Evolutionary conservation across 192 early-diverging fungal genomes (phyloP).

Genomic region (Gonapodya sp.): DNA sequence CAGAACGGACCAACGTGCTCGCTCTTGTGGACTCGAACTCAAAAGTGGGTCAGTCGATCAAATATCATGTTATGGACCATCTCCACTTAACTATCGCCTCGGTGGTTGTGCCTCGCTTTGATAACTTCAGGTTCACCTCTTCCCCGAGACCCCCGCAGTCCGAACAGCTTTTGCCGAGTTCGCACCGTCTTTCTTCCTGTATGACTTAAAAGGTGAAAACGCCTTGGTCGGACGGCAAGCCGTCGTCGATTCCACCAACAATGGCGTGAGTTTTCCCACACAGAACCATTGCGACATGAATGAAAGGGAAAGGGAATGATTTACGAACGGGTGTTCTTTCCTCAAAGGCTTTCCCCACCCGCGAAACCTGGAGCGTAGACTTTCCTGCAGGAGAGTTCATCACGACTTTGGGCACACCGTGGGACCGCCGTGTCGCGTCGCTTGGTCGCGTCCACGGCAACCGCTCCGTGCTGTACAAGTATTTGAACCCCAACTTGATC

Average conservation of each 20-base stretch:
- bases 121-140: conserved; percentile 35
- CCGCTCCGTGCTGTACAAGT: conserved; percentile 97
- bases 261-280: not conserved
- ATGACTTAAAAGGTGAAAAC: conserved; percentile 15
- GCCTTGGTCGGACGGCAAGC: not conserved
- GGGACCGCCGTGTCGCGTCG: conserved; percentile 54
- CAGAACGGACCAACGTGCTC: conserved; percentile 46
- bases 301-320: too few species aligned
- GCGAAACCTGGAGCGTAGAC: conserved; percentile 22
- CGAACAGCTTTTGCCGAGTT: conserved; percentile 41
- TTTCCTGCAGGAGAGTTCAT: conserved; percentile 28
- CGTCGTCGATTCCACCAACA: not conserved
- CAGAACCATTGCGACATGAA: not conserved
- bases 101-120: conserved; percentile 19
- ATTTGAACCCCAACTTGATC: conserved; percentile 86
- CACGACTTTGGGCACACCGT: conserved; percentile 22
- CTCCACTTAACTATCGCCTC: conserved; percentile 29
- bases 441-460: conserved; percentile 88
- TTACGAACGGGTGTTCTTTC: not conserved
- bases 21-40: conserved; percentile 36
- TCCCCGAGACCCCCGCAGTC: conserved; percentile 51
- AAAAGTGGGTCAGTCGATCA: conserved; percentile 32
- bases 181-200: conserved; percentile 56
- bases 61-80: too few species aligned
- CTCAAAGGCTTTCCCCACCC: conserved; percentile 2